Conservation (phyloP, 306 rosid species). For the Cucumis cinereus region DNA sequence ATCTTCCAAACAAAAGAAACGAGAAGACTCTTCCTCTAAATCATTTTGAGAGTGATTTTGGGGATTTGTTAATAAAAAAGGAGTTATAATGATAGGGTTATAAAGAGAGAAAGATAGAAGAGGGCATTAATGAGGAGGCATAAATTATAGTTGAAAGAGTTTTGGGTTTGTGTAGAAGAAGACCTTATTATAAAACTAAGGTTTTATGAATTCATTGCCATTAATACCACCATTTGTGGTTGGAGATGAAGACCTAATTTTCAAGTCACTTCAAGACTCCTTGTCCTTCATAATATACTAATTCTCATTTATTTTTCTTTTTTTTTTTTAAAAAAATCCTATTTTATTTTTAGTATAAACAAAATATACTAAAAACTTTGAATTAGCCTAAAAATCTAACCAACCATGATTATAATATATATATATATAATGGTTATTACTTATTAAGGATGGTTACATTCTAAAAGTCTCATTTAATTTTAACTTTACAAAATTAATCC, state of each 20-base stretch:
- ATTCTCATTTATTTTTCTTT: not conserved
- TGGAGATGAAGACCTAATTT: not conserved
- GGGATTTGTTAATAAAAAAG: not conserved
- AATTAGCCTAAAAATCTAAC: too few relatives aligned
- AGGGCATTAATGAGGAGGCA: conserved; percentile 5
- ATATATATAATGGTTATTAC: too few relatives aligned
- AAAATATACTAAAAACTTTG: too few relatives aligned
- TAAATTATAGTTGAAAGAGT: not conserved
- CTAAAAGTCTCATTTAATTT: too few relatives aligned
- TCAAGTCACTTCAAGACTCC: not conserved
- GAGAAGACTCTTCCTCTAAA: not conserved
- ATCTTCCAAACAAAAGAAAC: not conserved
- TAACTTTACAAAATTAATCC: too few relatives aligned
- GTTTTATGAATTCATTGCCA: not conserved
- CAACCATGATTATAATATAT: too few relatives aligned
- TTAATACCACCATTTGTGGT: conserved; percentile 1
- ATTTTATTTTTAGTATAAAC: too few relatives aligned
- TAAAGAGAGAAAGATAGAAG: not conserved
- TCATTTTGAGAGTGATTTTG: not conserved
- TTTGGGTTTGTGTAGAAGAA: not conserved
- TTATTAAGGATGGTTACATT: too few relatives aligned
- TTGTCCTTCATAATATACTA: not conserved
- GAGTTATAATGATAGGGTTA: not conserved
- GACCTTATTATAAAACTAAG: not conserved
- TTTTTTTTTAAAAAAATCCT: not conserved